phyloP scores from a whole-genome alignment of 164 flowering plant genomes.

The Sextonia rubra region DNA sequence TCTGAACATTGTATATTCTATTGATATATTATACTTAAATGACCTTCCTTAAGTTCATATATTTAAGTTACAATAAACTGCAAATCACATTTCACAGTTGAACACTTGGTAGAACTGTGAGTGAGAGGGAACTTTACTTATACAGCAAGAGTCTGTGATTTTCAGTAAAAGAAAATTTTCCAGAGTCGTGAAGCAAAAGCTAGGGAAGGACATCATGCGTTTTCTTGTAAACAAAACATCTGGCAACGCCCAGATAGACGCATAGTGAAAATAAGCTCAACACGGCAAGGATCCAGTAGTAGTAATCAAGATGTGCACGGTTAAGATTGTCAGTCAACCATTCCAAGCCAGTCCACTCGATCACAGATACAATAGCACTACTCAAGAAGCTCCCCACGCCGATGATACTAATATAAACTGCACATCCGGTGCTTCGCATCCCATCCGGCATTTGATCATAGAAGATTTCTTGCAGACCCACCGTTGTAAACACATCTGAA shows the following conservation, averaged over 20 bases:
- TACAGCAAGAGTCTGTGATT: too few species aligned
- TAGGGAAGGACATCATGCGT: neutral
- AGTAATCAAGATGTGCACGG: constrained; percentile 13
- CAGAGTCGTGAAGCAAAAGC: too few species aligned
- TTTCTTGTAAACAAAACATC: neutral
- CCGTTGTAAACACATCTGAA: constrained; percentile 7
- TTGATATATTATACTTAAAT: too few species aligned
- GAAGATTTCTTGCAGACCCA: constrained; percentile 16
- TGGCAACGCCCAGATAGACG: neutral
- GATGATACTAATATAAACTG: constrained; percentile 7
- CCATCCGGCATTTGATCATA: constrained; percentile 15
- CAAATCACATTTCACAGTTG: too few species aligned
- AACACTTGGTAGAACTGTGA: too few species aligned
- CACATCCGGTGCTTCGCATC: constrained; percentile 9
- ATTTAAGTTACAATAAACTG: too few species aligned
- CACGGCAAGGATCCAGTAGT: constrained; percentile 8
- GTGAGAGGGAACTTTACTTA: too few species aligned
- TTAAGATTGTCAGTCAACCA: constrained; percentile 14
- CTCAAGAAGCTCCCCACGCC: constrained; percentile 9
- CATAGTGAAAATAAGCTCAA: neutral
- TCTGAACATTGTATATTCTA: too few species aligned
- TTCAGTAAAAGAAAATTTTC: too few species aligned
- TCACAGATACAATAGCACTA: constrained; percentile 2
- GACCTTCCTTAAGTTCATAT: too few species aligned
- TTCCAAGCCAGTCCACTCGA: constrained; percentile 1